Evolutionary conservation across 1,284 basidiomycete species (phyloP), one percentile per base, ranked within the genome.

Genomic region (Ceratobasidium papillatum): DNA sequence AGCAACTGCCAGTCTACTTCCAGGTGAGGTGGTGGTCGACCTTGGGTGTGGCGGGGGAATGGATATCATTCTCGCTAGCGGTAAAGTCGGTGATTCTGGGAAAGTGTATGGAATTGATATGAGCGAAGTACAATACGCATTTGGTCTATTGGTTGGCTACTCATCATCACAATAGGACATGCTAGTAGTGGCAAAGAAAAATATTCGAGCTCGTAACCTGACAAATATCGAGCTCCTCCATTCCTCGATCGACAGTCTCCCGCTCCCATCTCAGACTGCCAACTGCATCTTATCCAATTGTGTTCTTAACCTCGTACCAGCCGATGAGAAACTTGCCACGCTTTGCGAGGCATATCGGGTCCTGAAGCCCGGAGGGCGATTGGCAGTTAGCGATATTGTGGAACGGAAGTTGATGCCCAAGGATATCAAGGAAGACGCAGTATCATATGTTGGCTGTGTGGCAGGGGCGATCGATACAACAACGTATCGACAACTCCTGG

Each of bases 241-340:
- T 43, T 80, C 84, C 0, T 77, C 80, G 7, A 83, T 83, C 0
- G 84, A 85, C 43, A 78, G 82, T 12, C 79, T 88, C 0, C 88
- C 87, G 0, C 83, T 88, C 59, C 79, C 81, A 49, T 83, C 85
- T 17, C 78, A 81, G 64, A 82, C 85, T 0, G 82, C 87, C 19
- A 86, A 89, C 75, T 87, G 86, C 75, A 81, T 89, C 22, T 78
- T 88, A 9, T 87, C 86, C 17, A 89, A 88, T 78, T 88, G 87
- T 69, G 86, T 87, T 4, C 81, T 88, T 78, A 87, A 88, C 78
- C 80, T 87, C 2, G 75, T 88, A 3, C 85, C 86, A 0, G 76
- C 75, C 0, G 78, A 79, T 19, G 84, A 82, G 3, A 88, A 87
- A 77, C 79, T 79, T 9, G 78, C 68, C 19, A 76, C 86, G 9